Evolutionary conservation across 352 stramenopile species (phyloP).

Genomic region (Pythium oligandrum): DNA sequence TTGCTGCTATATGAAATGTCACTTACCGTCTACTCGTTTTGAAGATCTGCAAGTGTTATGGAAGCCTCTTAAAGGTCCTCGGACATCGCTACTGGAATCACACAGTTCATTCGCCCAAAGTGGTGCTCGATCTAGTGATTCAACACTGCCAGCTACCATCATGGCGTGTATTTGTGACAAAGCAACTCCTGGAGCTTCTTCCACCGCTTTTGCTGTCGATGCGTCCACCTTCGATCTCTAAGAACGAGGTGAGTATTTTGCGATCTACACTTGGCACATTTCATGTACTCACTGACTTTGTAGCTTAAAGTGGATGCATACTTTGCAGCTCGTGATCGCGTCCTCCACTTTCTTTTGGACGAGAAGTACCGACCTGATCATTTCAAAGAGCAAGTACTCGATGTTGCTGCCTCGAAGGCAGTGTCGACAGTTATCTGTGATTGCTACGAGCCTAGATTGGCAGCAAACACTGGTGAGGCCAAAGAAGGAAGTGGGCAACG

Average conservation of each 20-base stretch:
- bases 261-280: background rate
- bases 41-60: conserved; percentile 81
- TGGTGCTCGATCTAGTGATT: conserved; percentile 65
- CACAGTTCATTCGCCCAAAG: conserved; percentile 57
- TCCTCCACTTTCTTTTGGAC: conserved; percentile 61
- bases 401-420: conserved; percentile 42
- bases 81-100: conserved; percentile 83
- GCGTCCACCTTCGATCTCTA: conserved; percentile 50
- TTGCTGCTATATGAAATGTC: conserved; percentile 5
- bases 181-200: conserved; percentile 75
- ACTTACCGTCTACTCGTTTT: background rate
- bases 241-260: conserved; percentile 24
- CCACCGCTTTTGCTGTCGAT: conserved; percentile 62
- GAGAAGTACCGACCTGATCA: conserved; percentile 35
- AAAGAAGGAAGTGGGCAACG: conserved; percentile 2
- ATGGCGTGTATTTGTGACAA: conserved; percentile 77
- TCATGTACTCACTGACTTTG: background rate
- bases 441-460: conserved; percentile 62
- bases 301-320: conserved; percentile 46
- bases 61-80: conserved; percentile 65
- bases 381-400: conserved; percentile 46
- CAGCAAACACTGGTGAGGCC: conserved; percentile 4
- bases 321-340: conserved; percentile 42
- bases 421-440: conserved; percentile 72
- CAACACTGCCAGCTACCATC: conserved; percentile 54